phyloP scores from a whole-genome alignment of 2,329 filamentous ascomycete genomes.

The Alternaria postmessia region DNA sequence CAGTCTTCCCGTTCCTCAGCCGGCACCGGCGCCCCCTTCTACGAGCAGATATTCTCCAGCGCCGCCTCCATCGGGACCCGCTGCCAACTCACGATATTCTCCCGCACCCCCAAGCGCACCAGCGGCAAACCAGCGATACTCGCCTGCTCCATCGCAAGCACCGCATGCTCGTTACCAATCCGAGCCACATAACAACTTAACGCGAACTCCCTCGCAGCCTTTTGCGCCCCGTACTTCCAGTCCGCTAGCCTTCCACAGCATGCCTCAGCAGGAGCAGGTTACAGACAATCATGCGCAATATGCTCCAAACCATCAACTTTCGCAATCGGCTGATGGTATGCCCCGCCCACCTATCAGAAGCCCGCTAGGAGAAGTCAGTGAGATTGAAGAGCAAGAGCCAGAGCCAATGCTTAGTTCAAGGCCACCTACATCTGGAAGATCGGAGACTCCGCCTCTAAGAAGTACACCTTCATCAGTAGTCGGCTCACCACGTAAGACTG shows the following conservation, averaged over 20 bases:
- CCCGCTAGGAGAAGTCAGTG: constrained; percentile 46
- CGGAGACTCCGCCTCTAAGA: constrained; percentile 44
- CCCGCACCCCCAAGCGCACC: constrained; percentile 47
- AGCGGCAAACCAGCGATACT: constrained; percentile 50
- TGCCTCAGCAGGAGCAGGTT: constrained; percentile 36
- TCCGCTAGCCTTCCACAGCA: constrained; percentile 63
- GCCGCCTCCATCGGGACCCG: constrained; percentile 42
- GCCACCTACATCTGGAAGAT: constrained; percentile 34
- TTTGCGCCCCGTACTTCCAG: constrained; percentile 72
- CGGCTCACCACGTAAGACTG: constrained; percentile 51
- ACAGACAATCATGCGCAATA: constrained; percentile 18
- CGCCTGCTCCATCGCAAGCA: constrained; percentile 47
- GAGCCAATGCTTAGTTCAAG: constrained; percentile 22
- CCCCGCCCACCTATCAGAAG: constrained; percentile 37
- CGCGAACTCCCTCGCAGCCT: constrained; percentile 55
- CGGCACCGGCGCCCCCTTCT: constrained; percentile 33
- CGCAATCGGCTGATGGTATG: constrained; percentile 39
- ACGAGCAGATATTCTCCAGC: constrained; percentile 43
- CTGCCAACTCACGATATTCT: constrained; percentile 46
- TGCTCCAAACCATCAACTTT: constrained; percentile 33
- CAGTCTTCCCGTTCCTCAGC: constrained; percentile 43
- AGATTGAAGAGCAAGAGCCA: constrained; percentile 41
- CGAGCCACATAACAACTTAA: constrained; percentile 43
- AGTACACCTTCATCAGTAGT: constrained; percentile 46
- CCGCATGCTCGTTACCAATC: constrained; percentile 51